Evolutionary conservation across 2,329 filamentous ascomycete species (phyloP), one percentile per base, ranked within the genome.

Genomic region (Hymenoscyphus infarciens): DNA sequence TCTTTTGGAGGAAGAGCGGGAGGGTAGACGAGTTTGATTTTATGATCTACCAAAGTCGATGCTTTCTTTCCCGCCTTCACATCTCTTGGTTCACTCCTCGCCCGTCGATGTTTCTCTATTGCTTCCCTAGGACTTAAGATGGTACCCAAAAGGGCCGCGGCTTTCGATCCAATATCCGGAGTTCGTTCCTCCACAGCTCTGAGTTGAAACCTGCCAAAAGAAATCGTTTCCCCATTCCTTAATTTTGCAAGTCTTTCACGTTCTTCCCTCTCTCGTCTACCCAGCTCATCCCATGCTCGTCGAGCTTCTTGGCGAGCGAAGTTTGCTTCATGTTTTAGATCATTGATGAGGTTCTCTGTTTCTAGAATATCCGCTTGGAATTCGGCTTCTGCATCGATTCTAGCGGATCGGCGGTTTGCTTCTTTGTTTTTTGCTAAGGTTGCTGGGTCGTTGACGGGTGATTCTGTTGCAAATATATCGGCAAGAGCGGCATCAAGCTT

Each of bases 281-380:
- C 56, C 2, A 62, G 31, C 25, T 62, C 60, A 4, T 62, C 60
- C 60, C 60, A 62, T 13, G 60, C 60, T 15, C 60, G 60, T 39
- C 55, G 16, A 7, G 60, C 60, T 58, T 62, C 60, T 56, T 61
- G 53, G 10, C 53, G 59, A 5, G 59, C 59, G 11, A 56, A 33
- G 25, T 45, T 61, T 11, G 59, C 59, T 57, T 61, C 59, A 2
- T 45, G 35, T 33, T 38, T 33, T n/a, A 61, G 52, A 27, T 61
- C 59, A 2, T 61, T 56, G 38, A 61, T 61, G 25, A 45, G 31
- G 5, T 27, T 45, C 19, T 57, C 59, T 3, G 38, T 55, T 16
- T 27, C 53, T 2, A 31, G 16, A 7, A 33, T 22, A 11, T 61
- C 25, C 10, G 45, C 39, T 22, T 29, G 58, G 19, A 53, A 27